Conservation (phyloP, 805 yeast species). For the Diddensiella caesifluorescens region DNA sequence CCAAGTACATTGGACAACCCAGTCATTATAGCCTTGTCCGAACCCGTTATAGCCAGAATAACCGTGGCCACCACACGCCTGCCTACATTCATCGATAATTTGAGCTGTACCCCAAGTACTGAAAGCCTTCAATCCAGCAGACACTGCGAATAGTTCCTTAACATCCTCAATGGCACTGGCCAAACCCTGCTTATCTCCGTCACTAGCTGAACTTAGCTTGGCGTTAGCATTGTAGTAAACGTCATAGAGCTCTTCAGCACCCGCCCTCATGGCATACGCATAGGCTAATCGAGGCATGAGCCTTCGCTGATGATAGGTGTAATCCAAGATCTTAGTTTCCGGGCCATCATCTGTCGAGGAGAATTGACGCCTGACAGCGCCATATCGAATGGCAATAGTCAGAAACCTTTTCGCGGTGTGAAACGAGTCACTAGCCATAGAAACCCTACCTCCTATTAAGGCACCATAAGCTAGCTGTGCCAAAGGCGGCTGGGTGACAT, state of each 20-base stretch:
- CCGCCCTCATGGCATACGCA: conserved; percentile 70
- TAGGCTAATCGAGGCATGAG: conserved; percentile 79
- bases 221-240: conserved; percentile 37
- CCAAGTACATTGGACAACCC: conserved; percentile 99
- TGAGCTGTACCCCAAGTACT: conserved; percentile 81
- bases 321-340: conserved; percentile 75
- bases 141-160: conserved; percentile 74
- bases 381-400: conserved; percentile 84
- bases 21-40: conserved; percentile 82
- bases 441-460: conserved; percentile 79
- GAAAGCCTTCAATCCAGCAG: conserved; percentile 85
- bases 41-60: conserved; percentile 90
- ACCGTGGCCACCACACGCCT: conserved; percentile 95
- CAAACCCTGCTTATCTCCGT: conserved; percentile 43
- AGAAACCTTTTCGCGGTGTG: conserved; percentile 72
- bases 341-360: conserved; percentile 41
- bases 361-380: conserved; percentile 87
- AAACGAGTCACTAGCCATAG: conserved; percentile 82
- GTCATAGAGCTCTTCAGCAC: conserved; percentile 54
- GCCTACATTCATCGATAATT: conserved; percentile 84
- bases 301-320: conserved; percentile 84
- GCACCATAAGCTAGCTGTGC: conserved; percentile 90
- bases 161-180: conserved; percentile 48
- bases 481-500: conserved; percentile 71
- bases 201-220: conserved; percentile 41